Conservation (phyloP, 345 rosid genomes). For the Orychophragmus violaceus region DNA sequence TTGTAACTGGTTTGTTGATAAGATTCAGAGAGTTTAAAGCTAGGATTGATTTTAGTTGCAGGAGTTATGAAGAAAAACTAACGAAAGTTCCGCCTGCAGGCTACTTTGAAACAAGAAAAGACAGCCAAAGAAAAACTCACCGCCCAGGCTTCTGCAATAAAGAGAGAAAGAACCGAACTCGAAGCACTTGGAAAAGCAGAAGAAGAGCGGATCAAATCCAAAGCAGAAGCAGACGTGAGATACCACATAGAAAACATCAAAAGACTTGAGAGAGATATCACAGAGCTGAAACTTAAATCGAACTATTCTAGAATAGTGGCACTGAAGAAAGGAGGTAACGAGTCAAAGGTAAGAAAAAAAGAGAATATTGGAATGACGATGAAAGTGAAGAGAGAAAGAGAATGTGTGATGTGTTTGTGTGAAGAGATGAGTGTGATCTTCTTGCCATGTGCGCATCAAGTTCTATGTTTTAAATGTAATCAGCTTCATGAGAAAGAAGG, state of each 20-base stretch:
- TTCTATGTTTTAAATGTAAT: conserved; percentile 44
- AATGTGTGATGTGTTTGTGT: conserved; percentile 73
- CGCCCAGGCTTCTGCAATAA: conserved; percentile 20
- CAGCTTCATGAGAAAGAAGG: conserved; percentile 46
- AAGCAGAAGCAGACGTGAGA: conserved; percentile 33
- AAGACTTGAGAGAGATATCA: conserved; percentile 34
- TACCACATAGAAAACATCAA: conserved; percentile 31
- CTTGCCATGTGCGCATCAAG: conserved; percentile 64
- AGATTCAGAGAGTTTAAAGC: too few relatives aligned
- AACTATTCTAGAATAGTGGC: conserved; percentile 41
- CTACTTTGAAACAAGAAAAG: conserved; percentile 61
- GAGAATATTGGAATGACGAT: conserved; percentile 25
- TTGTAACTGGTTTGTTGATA: not conserved
- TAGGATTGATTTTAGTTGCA: too few relatives aligned
- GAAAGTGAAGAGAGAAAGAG: conserved; percentile 51
- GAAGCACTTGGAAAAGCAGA: conserved; percentile 41
- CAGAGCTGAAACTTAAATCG: conserved; percentile 35
- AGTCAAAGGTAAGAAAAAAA: conserved; percentile 9
- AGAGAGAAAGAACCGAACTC: conserved; percentile 31
- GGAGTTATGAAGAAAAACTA: conserved; percentile 3
- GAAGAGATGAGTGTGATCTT: conserved; percentile 52
- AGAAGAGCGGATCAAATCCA: conserved; percentile 35
- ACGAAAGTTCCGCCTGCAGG: conserved; percentile 43
- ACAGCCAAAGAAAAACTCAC: conserved; percentile 28
- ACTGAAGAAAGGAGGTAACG: conserved; percentile 31